Evolutionary conservation across 805 yeast species (phyloP), one percentile per base, ranked within the genome.

Genomic region (Wickerhamiella kurtzmanii): DNA sequence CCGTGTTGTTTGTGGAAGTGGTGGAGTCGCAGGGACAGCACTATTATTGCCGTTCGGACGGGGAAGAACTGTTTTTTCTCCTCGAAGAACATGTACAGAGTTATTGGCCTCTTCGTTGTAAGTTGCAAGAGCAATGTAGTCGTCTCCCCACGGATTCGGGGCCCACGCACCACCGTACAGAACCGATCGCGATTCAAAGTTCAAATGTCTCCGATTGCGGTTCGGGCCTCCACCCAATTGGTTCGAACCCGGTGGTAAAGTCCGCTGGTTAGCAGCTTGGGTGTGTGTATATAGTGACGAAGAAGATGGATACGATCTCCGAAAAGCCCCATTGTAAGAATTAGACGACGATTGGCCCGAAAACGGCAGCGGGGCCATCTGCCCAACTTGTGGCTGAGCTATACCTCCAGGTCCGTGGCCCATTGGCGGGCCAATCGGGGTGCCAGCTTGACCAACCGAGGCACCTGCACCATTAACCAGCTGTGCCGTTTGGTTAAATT

Each of bases 41-140:
- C 9, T 25, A 11, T 6, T 25, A 22, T 3, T 18, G 36, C 9
- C 6, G 35, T 11, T 22, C 15, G 44, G 5, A 5, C 6, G 20
- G 9, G 35, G 44, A 6, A n/a, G 11, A 6, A n/a, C 17, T 5
- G 18, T 11, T n/a, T 9, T 25, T 16, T n/a, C 47, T 11, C 61
- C 56, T 21, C 54, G 50, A n/a, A 61, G 45, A n/a, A 64, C 52
- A 44, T 59, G 53, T 25, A 87, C 60, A 53, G 75, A 75, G 63
- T 88, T 88, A 37, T 71, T 67, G 22, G 77, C 67, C 44, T 85
- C 94, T 61, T 88, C 96, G 49, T 82, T 74, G 60, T 78, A 85
- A 0, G 95, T 74, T n/a, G 80, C 72, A n/a, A 81, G 60, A 0
- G 85, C 92, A 5, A 83, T 63, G 42, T 71, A 65, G 6, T 77